Conservation (phyloP, 2,329 filamentous ascomycete genomes). For the Botrytis aclada region DNA sequence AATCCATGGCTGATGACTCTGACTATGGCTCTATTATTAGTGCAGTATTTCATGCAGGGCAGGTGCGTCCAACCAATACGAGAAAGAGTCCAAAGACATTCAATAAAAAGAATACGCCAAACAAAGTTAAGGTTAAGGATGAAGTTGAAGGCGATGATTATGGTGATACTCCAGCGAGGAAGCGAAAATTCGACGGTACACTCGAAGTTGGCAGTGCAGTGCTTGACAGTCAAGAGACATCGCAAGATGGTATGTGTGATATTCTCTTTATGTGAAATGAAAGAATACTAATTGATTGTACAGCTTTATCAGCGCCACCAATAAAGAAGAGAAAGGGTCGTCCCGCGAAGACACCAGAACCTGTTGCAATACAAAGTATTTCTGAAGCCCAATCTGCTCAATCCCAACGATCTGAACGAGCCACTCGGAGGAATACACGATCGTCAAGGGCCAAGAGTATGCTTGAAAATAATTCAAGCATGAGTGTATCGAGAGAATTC, state of each 20-base stretch:
- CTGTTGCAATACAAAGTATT: background rate
- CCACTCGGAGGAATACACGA: background rate
- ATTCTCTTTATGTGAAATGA: background rate
- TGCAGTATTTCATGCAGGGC: slow-evolving; percentile 25
- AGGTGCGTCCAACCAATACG: background rate
- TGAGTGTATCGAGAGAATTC: background rate
- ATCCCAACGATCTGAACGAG: background rate
- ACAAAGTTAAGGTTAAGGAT: background rate
- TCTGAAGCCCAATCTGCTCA: background rate
- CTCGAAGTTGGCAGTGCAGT: slow-evolving; percentile 24
- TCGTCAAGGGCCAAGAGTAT: slow-evolving; percentile 17
- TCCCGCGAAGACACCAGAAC: slow-evolving; percentile 14
- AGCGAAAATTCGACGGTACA: slow-evolving; percentile 27
- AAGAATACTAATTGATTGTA: background rate
- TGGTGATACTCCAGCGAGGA: slow-evolving; percentile 17
- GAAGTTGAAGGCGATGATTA: background rate
- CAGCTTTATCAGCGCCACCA: slow-evolving; percentile 11
- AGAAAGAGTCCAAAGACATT: background rate
- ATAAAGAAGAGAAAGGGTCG: slow-evolving; percentile 24
- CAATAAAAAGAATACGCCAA: background rate
- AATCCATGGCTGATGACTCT: slow-evolving; percentile 22
- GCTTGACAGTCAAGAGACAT: slow-evolving; percentile 29
- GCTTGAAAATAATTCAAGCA: slow-evolving; percentile 13
- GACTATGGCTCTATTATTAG: slow-evolving; percentile 28
- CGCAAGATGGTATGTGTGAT: slow-evolving; percentile 17